Evolutionary conservation across 345 rosid genomes (phyloP), one percentile per base, ranked within the genome.

Genomic region (Lumnitzera littorea): DNA sequence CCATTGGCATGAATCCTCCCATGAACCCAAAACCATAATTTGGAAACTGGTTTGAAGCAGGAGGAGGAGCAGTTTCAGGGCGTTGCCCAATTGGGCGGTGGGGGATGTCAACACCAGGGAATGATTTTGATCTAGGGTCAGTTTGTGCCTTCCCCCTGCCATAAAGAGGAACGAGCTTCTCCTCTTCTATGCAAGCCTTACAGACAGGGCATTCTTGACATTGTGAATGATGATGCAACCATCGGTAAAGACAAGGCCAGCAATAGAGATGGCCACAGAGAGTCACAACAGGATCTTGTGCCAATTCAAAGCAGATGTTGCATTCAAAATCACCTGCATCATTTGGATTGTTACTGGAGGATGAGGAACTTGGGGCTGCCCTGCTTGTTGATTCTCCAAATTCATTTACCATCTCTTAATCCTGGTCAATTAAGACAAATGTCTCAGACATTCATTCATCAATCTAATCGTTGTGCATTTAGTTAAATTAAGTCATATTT

Each of bases 151-250:
- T 86, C 23, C 96, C 99, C 74, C 99, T 80, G 4, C 99, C 95
- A 12, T 94, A 91, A n/a, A 94, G 91, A 31, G 99, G 99, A 15
- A 94, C 92, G 31, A 94, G 77, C 63, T 88, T 94, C 24, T 84
- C 97, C 70, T 94, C 99, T 70, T 88, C 78, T 11, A 91, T 78
- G 3, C 91, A 65, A 13, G 99, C 97, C 82, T 91, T 94, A 76
- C 97, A 94, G 29, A 94, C 91, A 0, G 96, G 97, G 43, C 97
- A 94, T 67, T 91, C 99, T 7, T 91, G 99, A 23, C 78, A 86
- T 43, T 83, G 86, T 0, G 97, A 94, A 57, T 94, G 99, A 54
- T 86, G 87, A 65, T 76, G 80, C 23, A 90, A 76, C 97, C 99
- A 94, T 50, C 84, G 77, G 69, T 86, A 91, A 3, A 94, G 69